These are phyloP conservation scores for Didymella keratinophila DNA, from an alignment of 2,329 filamentous ascomycete species.

Conservation along the genomic window DNA sequence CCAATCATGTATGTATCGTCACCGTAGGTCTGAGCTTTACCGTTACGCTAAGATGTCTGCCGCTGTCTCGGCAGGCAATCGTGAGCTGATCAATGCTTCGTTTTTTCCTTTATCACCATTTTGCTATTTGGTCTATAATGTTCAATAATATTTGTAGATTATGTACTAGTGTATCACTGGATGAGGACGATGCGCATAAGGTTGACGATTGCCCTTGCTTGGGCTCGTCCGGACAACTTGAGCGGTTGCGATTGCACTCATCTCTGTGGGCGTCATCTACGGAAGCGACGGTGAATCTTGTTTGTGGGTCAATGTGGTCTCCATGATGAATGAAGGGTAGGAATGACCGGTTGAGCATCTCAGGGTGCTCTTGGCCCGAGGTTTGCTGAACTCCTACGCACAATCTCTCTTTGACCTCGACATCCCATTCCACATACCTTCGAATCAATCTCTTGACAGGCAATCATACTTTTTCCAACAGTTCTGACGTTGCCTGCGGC, in stretches of 20 bases:
- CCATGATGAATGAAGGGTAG: neutral
- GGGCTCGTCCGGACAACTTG: neutral
- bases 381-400: neutral
- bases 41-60: neutral
- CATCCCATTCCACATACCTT: neutral
- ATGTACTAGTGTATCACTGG: neutral
- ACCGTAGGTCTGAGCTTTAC: neutral
- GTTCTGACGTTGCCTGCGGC: neutral
- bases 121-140: neutral
- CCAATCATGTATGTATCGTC: neutral
- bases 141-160: neutral
- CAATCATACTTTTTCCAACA: neutral
- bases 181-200: neutral
- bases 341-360: neutral
- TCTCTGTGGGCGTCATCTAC: too few species aligned
- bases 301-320: neutral
- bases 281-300: too few species aligned
- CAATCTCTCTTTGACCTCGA: neutral
- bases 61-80: neutral
- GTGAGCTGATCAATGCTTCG: neutral
- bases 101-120: neutral
- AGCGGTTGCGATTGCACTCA: too few species aligned
- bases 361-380: neutral
- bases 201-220: neutral
- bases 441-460: neutral